A percentile compares a stretch with the other conserved stretches of the same genome.
These are phyloP conservation scores for Achlya hypogyna DNA, from an alignment of 352 stramenopile species.

Conservation along the genomic window DNA sequence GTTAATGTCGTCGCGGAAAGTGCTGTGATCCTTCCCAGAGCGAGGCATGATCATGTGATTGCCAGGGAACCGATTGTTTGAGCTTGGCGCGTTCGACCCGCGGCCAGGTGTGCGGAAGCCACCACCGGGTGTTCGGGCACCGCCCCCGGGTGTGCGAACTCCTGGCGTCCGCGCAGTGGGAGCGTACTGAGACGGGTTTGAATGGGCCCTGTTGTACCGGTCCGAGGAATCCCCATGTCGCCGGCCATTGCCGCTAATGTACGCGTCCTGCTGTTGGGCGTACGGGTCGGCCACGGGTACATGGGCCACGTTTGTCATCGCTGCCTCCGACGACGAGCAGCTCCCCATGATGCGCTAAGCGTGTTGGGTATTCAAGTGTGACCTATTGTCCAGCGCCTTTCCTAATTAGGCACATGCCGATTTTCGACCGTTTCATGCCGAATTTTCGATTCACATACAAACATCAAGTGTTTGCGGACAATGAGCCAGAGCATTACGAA, in stretches of 20 bases:
- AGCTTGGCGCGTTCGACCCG: not conserved
- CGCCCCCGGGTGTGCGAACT: not conserved
- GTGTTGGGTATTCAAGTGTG: too few species aligned
- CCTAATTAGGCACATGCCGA: too few species aligned
- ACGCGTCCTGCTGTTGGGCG: not conserved
- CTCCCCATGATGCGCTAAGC: not conserved
- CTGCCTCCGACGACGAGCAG: not conserved
- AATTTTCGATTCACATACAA: not conserved
- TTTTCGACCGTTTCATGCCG: too few species aligned
- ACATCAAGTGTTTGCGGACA: too few species aligned
- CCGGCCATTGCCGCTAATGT: not conserved
- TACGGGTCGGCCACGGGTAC: not conserved
- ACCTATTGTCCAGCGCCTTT: not conserved
- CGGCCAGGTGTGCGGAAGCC: too few species aligned
- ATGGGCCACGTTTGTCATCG: not conserved
- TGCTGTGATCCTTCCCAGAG: not conserved
- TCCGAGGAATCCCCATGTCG: not conserved
- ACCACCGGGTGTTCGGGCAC: not conserved
- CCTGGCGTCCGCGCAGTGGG: not conserved
- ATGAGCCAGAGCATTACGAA: slow-evolving; percentile 11
- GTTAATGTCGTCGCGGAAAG: slow-evolving; percentile 13
- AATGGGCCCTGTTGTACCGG: not conserved
- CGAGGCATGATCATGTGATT: not conserved
- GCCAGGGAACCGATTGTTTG: not conserved
- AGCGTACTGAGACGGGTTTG: not conserved